These are phyloP conservation scores for Agrostemma githago DNA, from an alignment of 148 eudicot genomes.

Conservation along the genomic window DNA sequence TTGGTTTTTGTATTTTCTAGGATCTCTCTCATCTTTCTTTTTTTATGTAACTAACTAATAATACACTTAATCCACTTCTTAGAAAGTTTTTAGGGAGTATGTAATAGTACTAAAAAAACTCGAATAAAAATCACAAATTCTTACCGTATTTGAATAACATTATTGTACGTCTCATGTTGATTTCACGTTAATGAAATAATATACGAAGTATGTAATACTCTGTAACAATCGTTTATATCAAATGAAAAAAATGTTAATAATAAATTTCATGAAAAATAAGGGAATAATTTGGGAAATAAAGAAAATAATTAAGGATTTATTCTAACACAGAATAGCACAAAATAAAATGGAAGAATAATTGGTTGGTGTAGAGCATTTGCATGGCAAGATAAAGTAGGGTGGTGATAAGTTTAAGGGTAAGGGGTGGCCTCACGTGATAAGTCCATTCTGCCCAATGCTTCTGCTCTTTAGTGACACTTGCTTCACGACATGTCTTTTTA, in stretches of 20 bases:
- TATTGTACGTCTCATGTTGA: no score
- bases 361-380: conserved; percentile 18
- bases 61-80: conserved; percentile 7
- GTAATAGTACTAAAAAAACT: no score
- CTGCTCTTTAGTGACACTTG: conserved; percentile 14
- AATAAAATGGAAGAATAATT: conserved; percentile 3
- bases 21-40: conserved; percentile 15
- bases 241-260: not conserved
- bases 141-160: no score
- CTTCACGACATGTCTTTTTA: not conserved
- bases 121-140: no score
- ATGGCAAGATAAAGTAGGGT: conserved; percentile 5
- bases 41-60: conserved; percentile 6
- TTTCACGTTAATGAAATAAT: no score
- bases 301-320: not conserved
- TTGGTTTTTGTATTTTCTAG: conserved; percentile 23
- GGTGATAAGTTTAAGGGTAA: not conserved
- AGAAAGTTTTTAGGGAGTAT: not conserved
- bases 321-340: not conserved
- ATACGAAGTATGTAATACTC: no score
- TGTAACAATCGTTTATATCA: no score
- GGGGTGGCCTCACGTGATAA: conserved; percentile 10
- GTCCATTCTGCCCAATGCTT: conserved; percentile 7
- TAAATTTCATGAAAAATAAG: not conserved
- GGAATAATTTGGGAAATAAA: not conserved